Conservation (phyloP, 352 stramenopile species). For the Phytopythium chamaehyphon region DNA sequence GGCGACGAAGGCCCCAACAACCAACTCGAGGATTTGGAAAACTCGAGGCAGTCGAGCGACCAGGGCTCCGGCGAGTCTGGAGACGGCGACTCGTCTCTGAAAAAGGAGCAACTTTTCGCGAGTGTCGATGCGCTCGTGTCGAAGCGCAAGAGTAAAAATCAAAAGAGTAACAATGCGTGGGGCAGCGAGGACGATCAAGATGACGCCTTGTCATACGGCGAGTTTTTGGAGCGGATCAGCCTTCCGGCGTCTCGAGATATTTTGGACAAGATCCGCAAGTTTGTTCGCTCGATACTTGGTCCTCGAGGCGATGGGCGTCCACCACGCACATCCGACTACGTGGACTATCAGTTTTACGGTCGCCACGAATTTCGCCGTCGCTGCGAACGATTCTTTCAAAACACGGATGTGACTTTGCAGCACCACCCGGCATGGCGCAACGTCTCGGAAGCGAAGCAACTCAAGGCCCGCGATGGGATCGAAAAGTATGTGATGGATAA, state of each 20-base stretch:
- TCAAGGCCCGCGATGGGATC: constrained; percentile 74
- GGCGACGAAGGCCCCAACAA: constrained; percentile 27
- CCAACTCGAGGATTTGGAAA: constrained; percentile 13
- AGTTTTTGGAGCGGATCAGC: constrained; percentile 74
- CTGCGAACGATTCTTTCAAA: constrained; percentile 69
- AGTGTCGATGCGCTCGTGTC: constrained; percentile 37
- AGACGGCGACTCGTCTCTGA: background rate
- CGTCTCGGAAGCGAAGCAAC: constrained; percentile 50
- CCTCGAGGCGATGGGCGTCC: constrained; percentile 69
- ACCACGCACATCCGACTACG: constrained; percentile 60
- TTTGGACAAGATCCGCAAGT: constrained; percentile 66
- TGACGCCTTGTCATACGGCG: constrained; percentile 64
- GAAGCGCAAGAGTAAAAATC: constrained; percentile 22
- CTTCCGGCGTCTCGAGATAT: constrained; percentile 69
- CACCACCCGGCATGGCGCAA: constrained; percentile 64
- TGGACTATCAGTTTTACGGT: constrained; percentile 82
- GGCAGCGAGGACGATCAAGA: constrained; percentile 19
- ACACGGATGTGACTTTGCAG: constrained; percentile 55
- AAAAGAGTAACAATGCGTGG: constrained; percentile 12
- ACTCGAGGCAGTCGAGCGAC: background rate
- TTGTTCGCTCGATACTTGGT: constrained; percentile 73
- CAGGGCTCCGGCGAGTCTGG: constrained; percentile 1
- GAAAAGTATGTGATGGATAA: constrained; percentile 93
- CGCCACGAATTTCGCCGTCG: constrained; percentile 61
- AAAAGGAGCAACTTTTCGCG: constrained; percentile 48